phyloP scores from a whole-genome alignment of 2,329 filamentous ascomycete genomes.

The Whalleya microplaca region DNA sequence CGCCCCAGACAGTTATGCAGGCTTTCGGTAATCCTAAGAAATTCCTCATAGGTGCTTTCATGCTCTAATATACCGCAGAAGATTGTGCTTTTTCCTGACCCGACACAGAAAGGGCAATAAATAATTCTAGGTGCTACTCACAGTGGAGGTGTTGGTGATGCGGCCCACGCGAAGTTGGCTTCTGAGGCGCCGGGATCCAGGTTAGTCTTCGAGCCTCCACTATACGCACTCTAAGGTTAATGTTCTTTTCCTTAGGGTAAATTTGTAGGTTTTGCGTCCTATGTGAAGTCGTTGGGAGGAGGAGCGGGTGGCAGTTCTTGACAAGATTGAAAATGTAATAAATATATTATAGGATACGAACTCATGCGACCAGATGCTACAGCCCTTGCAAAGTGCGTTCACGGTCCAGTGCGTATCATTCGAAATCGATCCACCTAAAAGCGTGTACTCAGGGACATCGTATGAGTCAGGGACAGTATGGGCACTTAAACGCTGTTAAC shows the following conservation, averaged over 20 bases:
- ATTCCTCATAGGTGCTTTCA: too few relatives aligned
- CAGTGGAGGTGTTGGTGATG: conserved; percentile 21
- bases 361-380: conserved; percentile 38
- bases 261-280: not conserved
- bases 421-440: conserved; percentile 39
- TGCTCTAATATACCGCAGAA: too few relatives aligned
- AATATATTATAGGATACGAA: not conserved
- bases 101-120: too few relatives aligned
- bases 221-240: not conserved
- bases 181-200: conserved; percentile 24
- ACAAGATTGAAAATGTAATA: too few relatives aligned
- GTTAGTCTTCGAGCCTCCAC: conserved; percentile 21
- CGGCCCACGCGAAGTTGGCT: conserved; percentile 25
- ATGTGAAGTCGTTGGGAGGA: not conserved
- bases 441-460: conserved; percentile 38
- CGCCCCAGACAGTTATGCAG: too few relatives aligned
- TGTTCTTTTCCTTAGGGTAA: not conserved
- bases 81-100: too few relatives aligned
- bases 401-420: conserved; percentile 48
- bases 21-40: too few relatives aligned
- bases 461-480: conserved; percentile 41
- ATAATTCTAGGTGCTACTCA: too few relatives aligned
- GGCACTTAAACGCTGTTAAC: conserved; percentile 16
- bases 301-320: too few relatives aligned
- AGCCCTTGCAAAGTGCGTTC: conserved; percentile 43